Conservation (phyloP, 495 filamentous ascomycete genomes). For the Lichenothelia convexa region DNA sequence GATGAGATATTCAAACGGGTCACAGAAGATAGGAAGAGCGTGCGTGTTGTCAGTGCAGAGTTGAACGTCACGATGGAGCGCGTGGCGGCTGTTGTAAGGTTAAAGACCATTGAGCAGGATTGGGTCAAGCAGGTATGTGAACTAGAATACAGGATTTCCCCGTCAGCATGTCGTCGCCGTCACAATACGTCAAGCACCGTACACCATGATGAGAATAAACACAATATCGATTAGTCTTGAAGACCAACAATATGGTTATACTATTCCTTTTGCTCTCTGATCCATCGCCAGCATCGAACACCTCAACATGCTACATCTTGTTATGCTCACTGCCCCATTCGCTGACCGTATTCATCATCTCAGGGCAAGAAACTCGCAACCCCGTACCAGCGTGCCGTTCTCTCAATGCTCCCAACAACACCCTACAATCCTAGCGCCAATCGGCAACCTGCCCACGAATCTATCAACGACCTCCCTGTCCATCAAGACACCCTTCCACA, state of each 20-base stretch:
- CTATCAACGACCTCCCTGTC: slow-evolving; percentile 78
- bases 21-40: slow-evolving; percentile 40
- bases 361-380: slow-evolving; percentile 62
- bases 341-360: not conserved
- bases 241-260: slow-evolving; percentile 55
- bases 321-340: not conserved
- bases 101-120: slow-evolving; percentile 73
- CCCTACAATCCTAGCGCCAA: slow-evolving; percentile 13
- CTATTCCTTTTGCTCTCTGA: slow-evolving; percentile 2
- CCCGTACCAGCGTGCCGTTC: slow-evolving; percentile 57
- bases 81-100: slow-evolving; percentile 70
- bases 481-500: slow-evolving; percentile 65
- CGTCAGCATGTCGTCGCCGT: too few relatives aligned
- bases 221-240: slow-evolving; percentile 96
- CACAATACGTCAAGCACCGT: too few relatives aligned
- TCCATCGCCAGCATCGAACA: too few relatives aligned
- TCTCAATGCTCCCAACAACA: slow-evolving; percentile 57
- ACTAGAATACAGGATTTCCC: too few relatives aligned
- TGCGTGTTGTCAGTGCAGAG: slow-evolving; percentile 62
- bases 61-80: slow-evolving; percentile 67
- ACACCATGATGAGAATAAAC: slow-evolving; percentile 52
- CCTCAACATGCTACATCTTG: too few relatives aligned
- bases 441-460: slow-evolving; percentile 40
- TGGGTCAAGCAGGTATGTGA: slow-evolving; percentile 44
- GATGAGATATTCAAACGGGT: slow-evolving; percentile 58